Percentiles rank a stretch among this genome's conserved stretches.
These are phyloP conservation scores for Scutellaria galericulata DNA, from an alignment of 257 asterid genomes.

Conservation along the genomic window DNA sequence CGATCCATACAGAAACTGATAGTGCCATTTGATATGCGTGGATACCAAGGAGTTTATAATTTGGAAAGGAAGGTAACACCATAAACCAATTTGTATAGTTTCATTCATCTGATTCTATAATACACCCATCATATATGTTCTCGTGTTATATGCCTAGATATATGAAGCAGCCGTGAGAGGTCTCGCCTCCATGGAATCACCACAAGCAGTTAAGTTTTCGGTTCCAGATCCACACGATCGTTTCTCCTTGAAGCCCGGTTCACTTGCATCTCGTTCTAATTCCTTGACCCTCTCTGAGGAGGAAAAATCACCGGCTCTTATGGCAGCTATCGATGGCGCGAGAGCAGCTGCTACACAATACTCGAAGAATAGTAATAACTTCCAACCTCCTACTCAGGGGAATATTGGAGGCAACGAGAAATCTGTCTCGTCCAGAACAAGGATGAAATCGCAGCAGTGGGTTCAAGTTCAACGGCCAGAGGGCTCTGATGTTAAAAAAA, in stretches of 20 bases:
- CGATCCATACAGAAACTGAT: constrained; percentile 68
- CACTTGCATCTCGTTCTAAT: constrained; percentile 46
- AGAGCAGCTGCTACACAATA: constrained; percentile 83
- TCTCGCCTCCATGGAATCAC: constrained; percentile 56
- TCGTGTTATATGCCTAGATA: constrained; percentile 46
- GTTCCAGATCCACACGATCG: constrained; percentile 63
- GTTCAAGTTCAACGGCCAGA: background rate
- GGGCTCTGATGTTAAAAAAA: background rate
- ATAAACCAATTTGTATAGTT: constrained; percentile 14
- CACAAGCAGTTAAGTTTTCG: constrained; percentile 61
- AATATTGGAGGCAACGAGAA: constrained; percentile 18
- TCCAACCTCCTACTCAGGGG: constrained; percentile 13
- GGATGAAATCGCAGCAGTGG: constrained; percentile 27
- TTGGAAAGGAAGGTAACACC: constrained; percentile 74
- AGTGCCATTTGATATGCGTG: constrained; percentile 96
- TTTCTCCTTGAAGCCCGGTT: constrained; percentile 72
- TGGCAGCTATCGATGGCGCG: constrained; percentile 80
- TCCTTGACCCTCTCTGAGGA: constrained; percentile 38
- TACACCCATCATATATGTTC: constrained; percentile 4
- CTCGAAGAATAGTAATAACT: constrained; percentile 42
- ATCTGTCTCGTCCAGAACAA: constrained; percentile 44
- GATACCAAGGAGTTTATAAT: constrained; percentile 90
- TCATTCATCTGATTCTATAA: background rate
- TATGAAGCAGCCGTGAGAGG: constrained; percentile 81
- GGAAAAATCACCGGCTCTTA: constrained; percentile 58